A percentile compares a stretch with the other conserved stretches of the same genome.
These are phyloP conservation scores for Apiotrichum akiyoshidainum DNA, from an alignment of 1,284 basidiomycete species.

Conservation along the genomic window DNA sequence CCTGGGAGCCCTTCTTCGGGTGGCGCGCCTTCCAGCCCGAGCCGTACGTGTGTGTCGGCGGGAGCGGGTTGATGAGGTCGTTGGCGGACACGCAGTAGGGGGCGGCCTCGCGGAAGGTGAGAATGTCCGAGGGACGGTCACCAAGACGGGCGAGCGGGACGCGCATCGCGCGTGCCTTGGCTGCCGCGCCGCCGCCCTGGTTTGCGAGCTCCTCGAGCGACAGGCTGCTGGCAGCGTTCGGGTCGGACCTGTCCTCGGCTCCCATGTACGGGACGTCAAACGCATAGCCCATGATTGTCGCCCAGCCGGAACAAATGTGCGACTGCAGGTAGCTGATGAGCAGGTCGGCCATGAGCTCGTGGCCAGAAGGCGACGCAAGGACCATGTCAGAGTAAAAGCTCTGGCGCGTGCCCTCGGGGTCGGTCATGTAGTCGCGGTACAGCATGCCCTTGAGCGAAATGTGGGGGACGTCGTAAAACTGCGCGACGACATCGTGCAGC, in stretches of 20 bases:
- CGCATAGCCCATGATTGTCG: conserved; percentile 62
- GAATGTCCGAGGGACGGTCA: conserved; percentile 61
- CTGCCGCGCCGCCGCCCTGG: conserved; percentile 24
- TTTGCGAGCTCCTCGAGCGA: conserved; percentile 19
- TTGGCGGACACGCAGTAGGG: conserved; percentile 90
- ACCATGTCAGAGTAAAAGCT: conserved; percentile 74
- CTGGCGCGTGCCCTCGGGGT: conserved; percentile 64
- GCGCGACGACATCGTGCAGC: conserved; percentile 79
- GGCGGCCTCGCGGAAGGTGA: conserved; percentile 71
- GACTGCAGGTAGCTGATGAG: conserved; percentile 81
- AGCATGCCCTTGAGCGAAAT: conserved; percentile 71
- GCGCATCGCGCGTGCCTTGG: conserved; percentile 48
- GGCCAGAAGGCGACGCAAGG: conserved; percentile 71
- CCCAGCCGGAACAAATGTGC: conserved; percentile 82
- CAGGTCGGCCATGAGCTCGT: conserved; percentile 77
- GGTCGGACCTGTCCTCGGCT: conserved; percentile 5
- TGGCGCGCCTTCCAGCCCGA: conserved; percentile 80
- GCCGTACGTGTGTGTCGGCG: conserved; percentile 81
- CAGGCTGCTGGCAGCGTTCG: background rate
- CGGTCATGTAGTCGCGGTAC: conserved; percentile 73
- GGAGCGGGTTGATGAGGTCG: conserved; percentile 89
- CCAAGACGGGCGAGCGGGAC: conserved; percentile 71
- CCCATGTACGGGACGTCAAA: conserved; percentile 61
- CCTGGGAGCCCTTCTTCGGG: conserved; percentile 54
- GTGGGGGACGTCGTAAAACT: conserved; percentile 93